Evolutionary conservation across 2,329 filamentous ascomycete species (phyloP).

Genomic region (Calonectria montana): DNA sequence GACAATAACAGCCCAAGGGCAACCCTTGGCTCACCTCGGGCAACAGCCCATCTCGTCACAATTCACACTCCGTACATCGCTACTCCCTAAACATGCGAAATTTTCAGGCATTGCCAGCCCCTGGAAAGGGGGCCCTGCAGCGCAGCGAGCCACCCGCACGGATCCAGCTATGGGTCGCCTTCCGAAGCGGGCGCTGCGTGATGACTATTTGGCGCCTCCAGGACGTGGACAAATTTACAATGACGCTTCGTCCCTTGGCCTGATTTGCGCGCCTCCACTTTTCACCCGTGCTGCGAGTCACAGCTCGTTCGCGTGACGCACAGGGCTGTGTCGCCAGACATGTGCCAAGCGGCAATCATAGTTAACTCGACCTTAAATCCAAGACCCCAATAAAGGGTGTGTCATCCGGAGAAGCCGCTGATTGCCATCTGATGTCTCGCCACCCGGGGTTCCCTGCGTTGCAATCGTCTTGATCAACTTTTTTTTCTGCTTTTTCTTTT

Average conservation of each 20-base stretch:
- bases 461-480: not conserved
- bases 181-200: not conserved
- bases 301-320: constrained; percentile 29
- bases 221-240: not conserved
- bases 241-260: not conserved
- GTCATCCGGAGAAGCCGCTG: constrained; percentile 1
- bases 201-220: not conserved
- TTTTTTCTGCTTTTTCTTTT: not conserved
- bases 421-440: not conserved
- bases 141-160: constrained; percentile 4
- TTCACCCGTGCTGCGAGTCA: constrained; percentile 25
- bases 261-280: not conserved
- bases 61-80: not conserved
- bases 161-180: not conserved
- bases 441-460: not conserved
- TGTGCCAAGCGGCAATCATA: constrained; percentile 14
- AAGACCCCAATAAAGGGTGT: not conserved
- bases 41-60: not conserved
- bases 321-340: constrained; percentile 22
- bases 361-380: not conserved
- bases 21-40: too few relatives aligned
- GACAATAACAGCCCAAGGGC: too few relatives aligned
- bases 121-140: not conserved
- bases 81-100: not conserved
- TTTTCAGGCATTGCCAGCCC: constrained; percentile 3